Evolutionary conservation across 208 protist species (phyloP).

Genomic region (Histomonas meleagridis): DNA sequence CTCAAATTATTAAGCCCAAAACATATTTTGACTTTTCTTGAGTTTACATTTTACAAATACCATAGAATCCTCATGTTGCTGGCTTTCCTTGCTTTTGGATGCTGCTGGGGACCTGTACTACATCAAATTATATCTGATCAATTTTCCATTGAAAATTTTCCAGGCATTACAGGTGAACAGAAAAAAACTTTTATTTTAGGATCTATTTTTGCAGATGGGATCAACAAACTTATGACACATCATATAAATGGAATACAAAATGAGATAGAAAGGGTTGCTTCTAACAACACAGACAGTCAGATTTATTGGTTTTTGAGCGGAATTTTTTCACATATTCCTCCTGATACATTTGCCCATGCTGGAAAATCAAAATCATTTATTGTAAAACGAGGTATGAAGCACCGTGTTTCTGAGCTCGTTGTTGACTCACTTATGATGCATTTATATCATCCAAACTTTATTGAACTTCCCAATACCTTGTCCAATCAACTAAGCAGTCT

Average conservation of each 20-base stretch:
- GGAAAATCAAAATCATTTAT: neutral
- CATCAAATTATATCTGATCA: neutral
- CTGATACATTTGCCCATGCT: neutral
- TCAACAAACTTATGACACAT: neutral
- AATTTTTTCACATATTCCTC: neutral
- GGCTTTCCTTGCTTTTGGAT: neutral
- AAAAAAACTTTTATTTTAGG: neutral
- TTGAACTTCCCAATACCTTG: neutral
- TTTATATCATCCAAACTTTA: neutral
- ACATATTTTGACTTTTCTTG: too few relatives aligned
- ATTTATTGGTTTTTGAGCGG: slow-evolving; percentile 23
- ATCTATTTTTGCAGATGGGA: neutral
- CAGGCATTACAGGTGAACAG: neutral
- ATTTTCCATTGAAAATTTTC: neutral
- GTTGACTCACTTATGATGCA: neutral
- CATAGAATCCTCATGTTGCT: too few relatives aligned
- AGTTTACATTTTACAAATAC: too few relatives aligned
- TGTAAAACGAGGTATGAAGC: neutral
- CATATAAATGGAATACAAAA: neutral
- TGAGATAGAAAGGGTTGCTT: neutral
- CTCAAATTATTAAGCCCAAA: too few relatives aligned
- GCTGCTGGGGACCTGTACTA: neutral
- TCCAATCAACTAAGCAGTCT: neutral
- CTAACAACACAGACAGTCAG: neutral
- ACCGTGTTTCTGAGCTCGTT: neutral